Percentiles rank a stretch among this genome's conserved stretches.
phyloP scores from a whole-genome alignment of 129 eudicot species.

The Lonicera japonica region DNA sequence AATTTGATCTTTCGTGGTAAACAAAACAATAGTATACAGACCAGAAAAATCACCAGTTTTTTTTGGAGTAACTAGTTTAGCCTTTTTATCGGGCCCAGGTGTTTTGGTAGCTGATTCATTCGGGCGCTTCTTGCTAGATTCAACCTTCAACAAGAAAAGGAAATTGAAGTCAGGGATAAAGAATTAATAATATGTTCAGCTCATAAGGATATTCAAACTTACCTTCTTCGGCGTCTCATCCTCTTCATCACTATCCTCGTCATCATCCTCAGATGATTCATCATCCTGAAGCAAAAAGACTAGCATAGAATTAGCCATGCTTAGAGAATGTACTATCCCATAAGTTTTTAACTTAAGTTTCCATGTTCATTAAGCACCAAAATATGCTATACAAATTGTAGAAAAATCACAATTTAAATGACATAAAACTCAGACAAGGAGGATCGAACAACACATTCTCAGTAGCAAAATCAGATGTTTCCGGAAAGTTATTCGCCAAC shows the following conservation, averaged over 20 bases:
- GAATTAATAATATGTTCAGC: neutral
- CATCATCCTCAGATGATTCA: constrained; percentile 45
- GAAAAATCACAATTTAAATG: too few relatives aligned
- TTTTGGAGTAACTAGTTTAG: constrained; percentile 38
- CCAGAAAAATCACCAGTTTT: constrained; percentile 25
- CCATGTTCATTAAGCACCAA: neutral
- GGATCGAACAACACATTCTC: too few relatives aligned
- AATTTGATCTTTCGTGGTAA: neutral
- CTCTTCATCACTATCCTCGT: constrained; percentile 41
- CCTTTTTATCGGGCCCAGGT: constrained; percentile 34
- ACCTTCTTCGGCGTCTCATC: constrained; percentile 83
- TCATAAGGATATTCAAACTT: neutral
- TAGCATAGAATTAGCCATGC: neutral
- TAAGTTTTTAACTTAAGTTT: neutral
- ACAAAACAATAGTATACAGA: too few relatives aligned
- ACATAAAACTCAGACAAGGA: too few relatives aligned
- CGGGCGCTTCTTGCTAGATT: constrained; percentile 36
- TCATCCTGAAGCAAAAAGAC: constrained; percentile 26
- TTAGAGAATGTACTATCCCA: neutral
- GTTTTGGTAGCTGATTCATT: constrained; percentile 30
- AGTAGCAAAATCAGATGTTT: too few relatives aligned
- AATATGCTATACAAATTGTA: neutral
- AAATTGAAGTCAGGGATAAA: neutral
- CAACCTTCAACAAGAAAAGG: constrained; percentile 4
- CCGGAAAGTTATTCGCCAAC: too few relatives aligned